These are phyloP conservation scores for Lenwebbia sp. DNA, from an alignment of 345 rosid species.

Conservation along the genomic window DNA sequence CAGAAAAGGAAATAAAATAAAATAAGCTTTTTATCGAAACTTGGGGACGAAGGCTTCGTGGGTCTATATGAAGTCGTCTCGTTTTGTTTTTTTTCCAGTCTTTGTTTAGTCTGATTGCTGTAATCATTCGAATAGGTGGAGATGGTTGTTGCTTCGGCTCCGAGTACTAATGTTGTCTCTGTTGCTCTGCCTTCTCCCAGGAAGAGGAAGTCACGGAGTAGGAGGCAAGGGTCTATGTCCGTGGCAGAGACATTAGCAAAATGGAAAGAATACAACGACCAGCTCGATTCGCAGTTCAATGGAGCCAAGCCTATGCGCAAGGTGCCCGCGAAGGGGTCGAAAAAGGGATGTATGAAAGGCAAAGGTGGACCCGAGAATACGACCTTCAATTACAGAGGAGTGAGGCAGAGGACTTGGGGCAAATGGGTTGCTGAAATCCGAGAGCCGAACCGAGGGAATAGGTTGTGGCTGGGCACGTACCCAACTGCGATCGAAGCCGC, in stretches of 20 bases:
- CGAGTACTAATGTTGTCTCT: not conserved
- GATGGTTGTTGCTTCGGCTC: not conserved
- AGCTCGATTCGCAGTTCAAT: conserved; percentile 9
- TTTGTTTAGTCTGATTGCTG: not conserved
- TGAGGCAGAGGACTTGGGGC: conserved; percentile 90
- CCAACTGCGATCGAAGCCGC: conserved; percentile 64
- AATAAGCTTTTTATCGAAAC: not conserved
- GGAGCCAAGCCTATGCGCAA: conserved; percentile 16
- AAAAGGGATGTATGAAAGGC: conserved; percentile 86
- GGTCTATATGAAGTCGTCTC: not conserved
- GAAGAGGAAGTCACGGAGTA: conserved; percentile 44
- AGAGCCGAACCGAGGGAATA: conserved; percentile 44
- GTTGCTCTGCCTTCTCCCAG: conserved; percentile 9
- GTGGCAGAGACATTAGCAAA: conserved; percentile 45
- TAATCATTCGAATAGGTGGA: not conserved
- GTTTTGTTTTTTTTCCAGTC: not conserved
- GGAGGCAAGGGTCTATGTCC: conserved; percentile 21
- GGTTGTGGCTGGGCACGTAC: conserved; percentile 90
- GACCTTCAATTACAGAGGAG: conserved; percentile 52
- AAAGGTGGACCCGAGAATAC: conserved; percentile 88
- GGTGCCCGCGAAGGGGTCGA: conserved; percentile 63
- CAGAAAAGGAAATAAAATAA: not conserved
- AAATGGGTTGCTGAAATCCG: conserved; percentile 97
- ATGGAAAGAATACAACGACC: conserved; percentile 52
- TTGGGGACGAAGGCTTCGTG: not conserved